Conservation (phyloP, 495 filamentous ascomycete genomes). For the Thermothielavioides terrestris region DNA sequence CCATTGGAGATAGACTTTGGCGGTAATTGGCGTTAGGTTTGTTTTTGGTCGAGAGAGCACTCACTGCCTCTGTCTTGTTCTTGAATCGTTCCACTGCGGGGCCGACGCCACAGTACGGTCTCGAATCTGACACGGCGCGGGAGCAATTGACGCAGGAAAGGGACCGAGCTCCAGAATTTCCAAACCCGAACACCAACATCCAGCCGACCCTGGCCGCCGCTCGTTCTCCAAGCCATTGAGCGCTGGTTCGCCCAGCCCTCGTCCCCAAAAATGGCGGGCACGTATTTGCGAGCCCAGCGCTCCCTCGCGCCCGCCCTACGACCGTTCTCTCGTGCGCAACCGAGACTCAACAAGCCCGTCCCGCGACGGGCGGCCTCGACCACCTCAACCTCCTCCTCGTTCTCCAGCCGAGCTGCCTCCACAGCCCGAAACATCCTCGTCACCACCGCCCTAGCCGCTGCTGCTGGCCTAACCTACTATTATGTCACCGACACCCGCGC, state of each 20-base stretch:
- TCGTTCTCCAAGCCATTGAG: conserved; percentile 27
- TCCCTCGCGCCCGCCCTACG: conserved; percentile 24
- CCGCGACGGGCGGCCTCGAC: conserved; percentile 33
- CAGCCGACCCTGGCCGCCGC: conserved; percentile 1
- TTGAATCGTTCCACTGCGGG: too few species aligned
- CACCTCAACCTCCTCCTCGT: conserved; percentile 16
- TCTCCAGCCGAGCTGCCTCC: conserved; percentile 24
- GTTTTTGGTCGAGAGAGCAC: too few species aligned
- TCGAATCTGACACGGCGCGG: too few species aligned
- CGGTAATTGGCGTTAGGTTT: too few species aligned
- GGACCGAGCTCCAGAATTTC: conserved; percentile 3
- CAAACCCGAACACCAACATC: conserved; percentile 1
- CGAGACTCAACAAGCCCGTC: conserved; percentile 4
- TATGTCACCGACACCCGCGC: conserved; percentile 90
- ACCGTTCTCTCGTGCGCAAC: conserved; percentile 18
- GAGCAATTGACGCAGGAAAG: too few species aligned
- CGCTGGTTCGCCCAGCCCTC: conserved; percentile 28
- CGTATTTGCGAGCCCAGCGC: conserved; percentile 26
- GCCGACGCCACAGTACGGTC: too few species aligned
- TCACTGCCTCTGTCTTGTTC: too few species aligned
- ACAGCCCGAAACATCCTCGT: conserved; percentile 39
- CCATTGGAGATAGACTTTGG: too few species aligned
- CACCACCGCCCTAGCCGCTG: conserved; percentile 43
- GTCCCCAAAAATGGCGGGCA: conserved; percentile 28
- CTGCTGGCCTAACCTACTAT: conserved; percentile 45